Evolutionary conservation across 345 rosid species (phyloP), one percentile per base, ranked within the genome.

Genomic region (Aquilaria yunnanensis): DNA sequence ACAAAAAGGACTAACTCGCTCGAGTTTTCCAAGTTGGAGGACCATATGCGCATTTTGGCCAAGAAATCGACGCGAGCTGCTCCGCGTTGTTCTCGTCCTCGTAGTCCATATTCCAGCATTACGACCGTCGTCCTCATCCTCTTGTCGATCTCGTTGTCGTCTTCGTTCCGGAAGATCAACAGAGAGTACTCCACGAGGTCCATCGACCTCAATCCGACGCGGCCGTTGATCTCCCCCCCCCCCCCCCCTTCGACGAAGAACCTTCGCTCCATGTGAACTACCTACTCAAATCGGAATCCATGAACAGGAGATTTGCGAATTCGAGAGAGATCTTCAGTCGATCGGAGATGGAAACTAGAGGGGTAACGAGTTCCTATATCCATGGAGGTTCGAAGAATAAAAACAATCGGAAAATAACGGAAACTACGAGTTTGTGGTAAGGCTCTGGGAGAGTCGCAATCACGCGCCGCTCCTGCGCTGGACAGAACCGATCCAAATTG

Each of bases 131-230:
- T 75, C 74, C 12, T 74, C 81, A 31, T 74, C 85, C 0, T 74
- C 95, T 47, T 75, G 45, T 75, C 87, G 62, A 81, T 81, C 64
- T 81, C 83, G 51, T 90, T 87, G 52, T 82, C 95, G 14, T 92
- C 97, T 47, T 87, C 96, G 61, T 87, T 87, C 64, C 81, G 96
- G 68, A 81, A 88, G 51, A 94, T 96, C 99, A 23, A 23, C 99
- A 94, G 4, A 96, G 87, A 57, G 96, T 23, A 23, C 23, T 88
- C 99, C 48, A 72, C 37, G 11, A 92, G 88, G 77, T 90, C 97
- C 77, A 86, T 72, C 16, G 97, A 94, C 13, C 71, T 75, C 59
- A 80, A 47, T 53, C 81, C 75, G 16, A 58, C 76, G 57, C 23
- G 23, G 23, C 85, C 82, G 60, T 54, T 79, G 64, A 64, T 73